Percentiles rank a stretch among this genome's conserved stretches.
Conservation (phyloP, 2,329 filamentous ascomycete species). For the Hysterium pulicare region DNA sequence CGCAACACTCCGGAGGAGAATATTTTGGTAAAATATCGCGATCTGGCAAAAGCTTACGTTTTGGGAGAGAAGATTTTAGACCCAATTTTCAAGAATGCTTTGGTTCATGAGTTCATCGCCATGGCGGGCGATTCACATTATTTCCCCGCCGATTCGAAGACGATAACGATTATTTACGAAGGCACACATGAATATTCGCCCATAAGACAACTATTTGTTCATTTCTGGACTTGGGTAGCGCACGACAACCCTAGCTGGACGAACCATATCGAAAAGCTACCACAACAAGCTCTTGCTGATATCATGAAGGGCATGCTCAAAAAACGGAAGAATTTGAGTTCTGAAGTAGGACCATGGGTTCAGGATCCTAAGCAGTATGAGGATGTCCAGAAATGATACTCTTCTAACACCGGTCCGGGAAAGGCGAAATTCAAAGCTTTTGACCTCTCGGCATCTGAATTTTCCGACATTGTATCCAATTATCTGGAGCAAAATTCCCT, state of each 20-base stretch:
- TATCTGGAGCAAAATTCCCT: no score
- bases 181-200: background rate
- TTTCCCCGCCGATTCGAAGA: background rate
- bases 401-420: no score
- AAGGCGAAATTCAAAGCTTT: no score
- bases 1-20: background rate
- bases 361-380: no score
- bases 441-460: no score
- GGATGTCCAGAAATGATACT: no score
- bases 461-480: no score
- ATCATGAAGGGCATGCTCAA: background rate
- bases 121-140: background rate
- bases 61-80: slow-evolving; percentile 17
- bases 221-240: slow-evolving; percentile 1
- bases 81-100: slow-evolving; percentile 17
- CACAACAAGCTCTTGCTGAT: background rate
- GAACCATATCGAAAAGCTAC: background rate
- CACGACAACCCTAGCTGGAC: background rate
- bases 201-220: background rate
- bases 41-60: slow-evolving; percentile 16
- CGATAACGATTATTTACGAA: background rate
- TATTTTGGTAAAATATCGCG: background rate
- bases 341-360: no score
- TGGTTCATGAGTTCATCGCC: slow-evolving; percentile 14
- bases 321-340: no score